Evolutionary conservation across 305 asterid genomes (phyloP).

Genomic region (Plantago rigida): DNA sequence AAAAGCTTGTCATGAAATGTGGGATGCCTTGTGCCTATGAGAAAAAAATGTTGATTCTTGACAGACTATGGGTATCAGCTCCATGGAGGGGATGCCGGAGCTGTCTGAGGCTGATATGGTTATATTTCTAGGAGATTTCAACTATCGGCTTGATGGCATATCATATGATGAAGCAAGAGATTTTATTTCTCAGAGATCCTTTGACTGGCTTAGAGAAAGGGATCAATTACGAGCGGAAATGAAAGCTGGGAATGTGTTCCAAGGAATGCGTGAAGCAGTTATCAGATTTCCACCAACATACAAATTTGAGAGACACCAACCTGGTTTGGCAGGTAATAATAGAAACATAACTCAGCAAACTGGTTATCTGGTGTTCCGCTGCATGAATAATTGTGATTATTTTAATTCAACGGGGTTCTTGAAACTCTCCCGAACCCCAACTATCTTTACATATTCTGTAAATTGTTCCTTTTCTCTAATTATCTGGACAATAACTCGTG

Average conservation of each 20-base stretch:
- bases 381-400: no score
- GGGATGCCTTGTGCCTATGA: not conserved
- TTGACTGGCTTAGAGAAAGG: slow-evolving; percentile 90
- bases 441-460: slow-evolving; percentile 9
- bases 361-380: no score
- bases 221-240: slow-evolving; percentile 87
- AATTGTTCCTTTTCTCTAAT: slow-evolving; percentile 1
- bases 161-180: slow-evolving; percentile 94
- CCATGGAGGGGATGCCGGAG: slow-evolving; percentile 63
- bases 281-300: slow-evolving; percentile 89
- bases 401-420: not conserved
- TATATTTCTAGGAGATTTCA: slow-evolving; percentile 87
- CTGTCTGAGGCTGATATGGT: slow-evolving; percentile 96
- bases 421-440: not conserved
- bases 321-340: slow-evolving; percentile 78
- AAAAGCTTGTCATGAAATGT: slow-evolving; percentile 13
- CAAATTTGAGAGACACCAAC: slow-evolving; percentile 82
- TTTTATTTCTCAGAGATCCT: slow-evolving; percentile 87
- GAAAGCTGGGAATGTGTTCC: slow-evolving; percentile 88
- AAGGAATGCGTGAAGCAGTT: slow-evolving; percentile 95
- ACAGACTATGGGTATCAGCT: slow-evolving; percentile 49
- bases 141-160: slow-evolving; percentile 81
- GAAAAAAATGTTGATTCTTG: slow-evolving; percentile 19
- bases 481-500: slow-evolving; percentile 13
- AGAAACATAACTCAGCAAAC: not conserved